Percentiles rank a stretch among this genome's conserved stretches.
phyloP scores from a whole-genome alignment of 495 filamentous ascomycete genomes.

The Penicillium paradoxum region DNA sequence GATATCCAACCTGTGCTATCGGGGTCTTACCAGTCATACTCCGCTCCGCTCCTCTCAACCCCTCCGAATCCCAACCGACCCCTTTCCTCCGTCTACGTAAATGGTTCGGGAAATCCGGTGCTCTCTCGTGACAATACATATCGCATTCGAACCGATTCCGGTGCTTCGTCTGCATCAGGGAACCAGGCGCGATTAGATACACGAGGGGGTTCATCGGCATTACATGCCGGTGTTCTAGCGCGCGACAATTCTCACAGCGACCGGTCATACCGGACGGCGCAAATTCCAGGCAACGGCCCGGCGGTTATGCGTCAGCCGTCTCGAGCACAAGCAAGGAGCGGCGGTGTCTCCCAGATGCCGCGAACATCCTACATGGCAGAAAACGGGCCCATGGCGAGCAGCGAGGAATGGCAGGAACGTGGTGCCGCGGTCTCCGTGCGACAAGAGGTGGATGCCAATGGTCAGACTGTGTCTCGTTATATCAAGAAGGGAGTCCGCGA shows the following conservation, averaged over 20 bases:
- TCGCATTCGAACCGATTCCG: slow-evolving; percentile 59
- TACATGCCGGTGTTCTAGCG: slow-evolving; percentile 59
- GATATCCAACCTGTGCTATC: slow-evolving; percentile 18
- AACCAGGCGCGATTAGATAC: slow-evolving; percentile 54
- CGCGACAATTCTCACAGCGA: slow-evolving; percentile 69
- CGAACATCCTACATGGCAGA: slow-evolving; percentile 57
- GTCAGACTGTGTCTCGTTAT: slow-evolving; percentile 70
- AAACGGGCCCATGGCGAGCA: slow-evolving; percentile 60
- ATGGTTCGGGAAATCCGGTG: slow-evolving; percentile 34
- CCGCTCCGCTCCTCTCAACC: slow-evolving; percentile 41
- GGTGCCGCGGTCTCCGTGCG: slow-evolving; percentile 77
- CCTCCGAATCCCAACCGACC: slow-evolving; percentile 44
- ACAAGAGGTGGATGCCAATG: slow-evolving; percentile 77
- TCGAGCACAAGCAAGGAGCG: slow-evolving; percentile 37
- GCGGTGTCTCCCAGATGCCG: slow-evolving; percentile 52
- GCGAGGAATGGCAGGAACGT: slow-evolving; percentile 92
- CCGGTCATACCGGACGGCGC: slow-evolving; percentile 57
- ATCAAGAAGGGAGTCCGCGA: slow-evolving; percentile 98
- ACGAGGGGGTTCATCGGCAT: slow-evolving; percentile 54
- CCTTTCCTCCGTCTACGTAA: slow-evolving; percentile 51
- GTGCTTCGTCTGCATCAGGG: slow-evolving; percentile 55
- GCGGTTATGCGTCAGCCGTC: slow-evolving; percentile 47
- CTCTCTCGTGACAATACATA: slow-evolving; percentile 48
- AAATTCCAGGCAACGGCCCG: slow-evolving; percentile 52
- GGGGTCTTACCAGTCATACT: slow-evolving; percentile 32